Conservation (phyloP, 441 rosid species). For the Eugenia klotzschiana region DNA sequence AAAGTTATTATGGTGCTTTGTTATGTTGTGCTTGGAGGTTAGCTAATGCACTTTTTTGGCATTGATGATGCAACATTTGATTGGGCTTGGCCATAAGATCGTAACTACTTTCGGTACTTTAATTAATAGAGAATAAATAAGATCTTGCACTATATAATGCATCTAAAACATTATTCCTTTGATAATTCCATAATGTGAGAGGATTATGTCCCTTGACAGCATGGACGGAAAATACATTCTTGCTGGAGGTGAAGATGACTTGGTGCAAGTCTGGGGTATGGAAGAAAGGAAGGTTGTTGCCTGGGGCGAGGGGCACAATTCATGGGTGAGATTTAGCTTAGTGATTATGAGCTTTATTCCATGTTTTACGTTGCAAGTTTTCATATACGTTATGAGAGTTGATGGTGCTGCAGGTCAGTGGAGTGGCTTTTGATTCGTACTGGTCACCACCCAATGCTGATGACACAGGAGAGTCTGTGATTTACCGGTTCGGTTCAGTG, state of each 20-base stretch:
- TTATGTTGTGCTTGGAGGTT: slow-evolving; percentile 98
- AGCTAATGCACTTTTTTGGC: background rate
- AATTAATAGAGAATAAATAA: background rate
- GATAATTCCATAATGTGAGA: background rate
- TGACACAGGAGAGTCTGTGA: slow-evolving; percentile 60
- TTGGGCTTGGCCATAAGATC: background rate
- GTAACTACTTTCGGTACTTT: background rate
- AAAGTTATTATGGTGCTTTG: slow-evolving; percentile 89
- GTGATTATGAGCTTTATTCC: background rate
- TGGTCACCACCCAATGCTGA: slow-evolving; percentile 84
- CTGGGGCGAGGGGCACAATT: slow-evolving; percentile 98
- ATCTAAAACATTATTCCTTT: background rate
- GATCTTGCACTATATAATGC: background rate
- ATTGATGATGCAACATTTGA: background rate
- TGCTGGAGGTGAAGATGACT: slow-evolving; percentile 97
- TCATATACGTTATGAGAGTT: background rate
- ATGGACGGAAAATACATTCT: slow-evolving; percentile 89
- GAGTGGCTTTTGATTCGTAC: slow-evolving; percentile 94
- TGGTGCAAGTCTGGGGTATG: slow-evolving; percentile 98
- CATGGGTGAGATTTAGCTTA: slow-evolving; percentile 60
- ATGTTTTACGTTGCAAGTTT: background rate
- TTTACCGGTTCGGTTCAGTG: slow-evolving; percentile 95
- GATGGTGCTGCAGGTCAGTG: slow-evolving; percentile 71
- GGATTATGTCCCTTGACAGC: slow-evolving; percentile 36
- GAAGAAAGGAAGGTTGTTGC: slow-evolving; percentile 97